Conservation (phyloP, 2,329 filamentous ascomycete species). For the Epichloe hybrida region DNA sequence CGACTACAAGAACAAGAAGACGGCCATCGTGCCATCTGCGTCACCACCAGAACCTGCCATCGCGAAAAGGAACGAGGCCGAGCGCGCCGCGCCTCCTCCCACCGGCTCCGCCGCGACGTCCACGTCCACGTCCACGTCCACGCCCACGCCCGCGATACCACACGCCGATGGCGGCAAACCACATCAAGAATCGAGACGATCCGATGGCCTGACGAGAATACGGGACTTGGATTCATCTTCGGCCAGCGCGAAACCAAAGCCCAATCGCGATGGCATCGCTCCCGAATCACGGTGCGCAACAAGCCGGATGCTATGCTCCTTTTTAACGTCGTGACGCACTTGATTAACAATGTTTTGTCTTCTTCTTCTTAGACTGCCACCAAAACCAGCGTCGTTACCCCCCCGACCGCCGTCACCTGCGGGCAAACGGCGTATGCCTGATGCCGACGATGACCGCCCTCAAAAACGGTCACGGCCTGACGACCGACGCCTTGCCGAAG, state of each 20-base stretch:
- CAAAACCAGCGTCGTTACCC: constrained; percentile 23
- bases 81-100: constrained; percentile 15
- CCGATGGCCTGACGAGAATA: constrained; percentile 6
- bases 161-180: background rate
- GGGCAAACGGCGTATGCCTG: constrained; percentile 32
- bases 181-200: constrained; percentile 3
- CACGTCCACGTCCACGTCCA: background rate
- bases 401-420: constrained; percentile 28
- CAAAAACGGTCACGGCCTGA: constrained; percentile 35
- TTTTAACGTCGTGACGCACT: background rate
- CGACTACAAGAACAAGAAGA: constrained; percentile 45
- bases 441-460: constrained; percentile 31
- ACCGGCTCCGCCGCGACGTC: background rate
- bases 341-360: background rate
- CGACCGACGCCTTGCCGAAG: constrained; percentile 17
- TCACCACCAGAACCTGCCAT: constrained; percentile 23
- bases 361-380: constrained; percentile 17
- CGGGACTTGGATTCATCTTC: constrained; percentile 3
- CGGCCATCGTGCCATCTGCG: constrained; percentile 17
- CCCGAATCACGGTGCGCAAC: constrained; percentile 8
- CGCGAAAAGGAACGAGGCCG: constrained; percentile 18
- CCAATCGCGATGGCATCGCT: background rate
- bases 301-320: background rate
- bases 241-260: constrained; percentile 2
- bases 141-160: constrained; percentile 6